Conservation (phyloP, 164 flowering plant species). For the Vitis amurensis region DNA sequence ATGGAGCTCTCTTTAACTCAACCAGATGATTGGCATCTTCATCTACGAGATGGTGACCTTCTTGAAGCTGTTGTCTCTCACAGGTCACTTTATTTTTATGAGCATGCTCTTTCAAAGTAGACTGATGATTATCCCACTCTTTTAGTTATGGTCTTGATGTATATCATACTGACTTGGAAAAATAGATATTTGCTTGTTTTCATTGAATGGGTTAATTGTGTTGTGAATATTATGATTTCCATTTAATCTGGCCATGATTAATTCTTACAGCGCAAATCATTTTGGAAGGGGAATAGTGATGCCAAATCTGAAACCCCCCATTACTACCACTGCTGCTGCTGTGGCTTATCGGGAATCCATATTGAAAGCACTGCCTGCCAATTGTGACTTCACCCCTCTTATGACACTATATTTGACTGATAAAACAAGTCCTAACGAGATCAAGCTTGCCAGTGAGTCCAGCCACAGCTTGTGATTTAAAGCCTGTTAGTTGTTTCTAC, state of each 20-base stretch:
- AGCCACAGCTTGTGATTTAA: background rate
- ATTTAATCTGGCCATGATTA: background rate
- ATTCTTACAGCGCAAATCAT: conserved; percentile 59
- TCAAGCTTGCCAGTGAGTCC: conserved; percentile 88
- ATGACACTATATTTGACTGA: conserved; percentile 98
- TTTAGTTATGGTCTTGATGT: no score
- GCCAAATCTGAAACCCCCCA: conserved; percentile 93
- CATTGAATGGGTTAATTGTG: conserved; percentile 1
- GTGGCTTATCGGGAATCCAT: conserved; percentile 76
- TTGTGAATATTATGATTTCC: background rate
- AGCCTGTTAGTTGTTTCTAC: background rate
- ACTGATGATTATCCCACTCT: background rate
- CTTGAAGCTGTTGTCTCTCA: conserved; percentile 75
- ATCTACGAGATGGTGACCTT: conserved; percentile 90
- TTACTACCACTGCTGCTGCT: conserved; percentile 89
- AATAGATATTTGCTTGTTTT: background rate
- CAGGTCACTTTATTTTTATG: conserved; percentile 42
- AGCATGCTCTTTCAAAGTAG: background rate
- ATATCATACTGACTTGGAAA: no score
- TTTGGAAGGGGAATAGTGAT: conserved; percentile 90
- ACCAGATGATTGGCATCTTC: conserved; percentile 99
- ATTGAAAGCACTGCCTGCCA: conserved; percentile 66
- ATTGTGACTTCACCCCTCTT: conserved; percentile 69
- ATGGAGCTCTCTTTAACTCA: conserved; percentile 74
- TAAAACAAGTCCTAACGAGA: conserved; percentile 76